Evolutionary conservation across 1,139 yeast species (phyloP), one percentile per base, ranked within the genome.

Genomic region (Yamadazyma triangularis): DNA sequence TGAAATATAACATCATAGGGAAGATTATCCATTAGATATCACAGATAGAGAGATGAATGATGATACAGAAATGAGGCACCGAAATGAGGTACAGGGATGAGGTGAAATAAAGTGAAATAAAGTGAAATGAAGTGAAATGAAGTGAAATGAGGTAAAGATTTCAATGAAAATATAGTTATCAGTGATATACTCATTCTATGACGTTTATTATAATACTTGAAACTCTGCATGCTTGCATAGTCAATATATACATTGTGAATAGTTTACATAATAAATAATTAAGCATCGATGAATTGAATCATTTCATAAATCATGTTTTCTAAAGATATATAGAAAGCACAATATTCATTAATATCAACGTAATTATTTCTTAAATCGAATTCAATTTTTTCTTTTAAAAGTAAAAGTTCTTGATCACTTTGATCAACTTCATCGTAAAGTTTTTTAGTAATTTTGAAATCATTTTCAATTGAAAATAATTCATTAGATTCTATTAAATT

Each of bases 281-380:
- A 31, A 13, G 28, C 28, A n/a, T 40, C 42, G 8, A 64, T 54
- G 36, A 56, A 65, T 28, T 60, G 60, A 59, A 66, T 59, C 21
- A 66, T 48, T 38, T 64, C 70, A 35, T 56, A 64, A 16, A 67
- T 45, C 12, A 66, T 53, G 37, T 62, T 61, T 37, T 67, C 73
- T 44, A 66, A 57, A 20, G 67, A 58, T 24, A 63, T 50, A 38
- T 65, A 67, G 39, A 67, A 65, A 1, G 70, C 63, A 54, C 73
- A 67, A 34, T 66, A 67, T 39, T 67, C 73, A 39, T 64, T 65
- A 27, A 65, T 56, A 45, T 66, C 71, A 25, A 66, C 71, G 44
- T 58, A 66, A 36, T 67, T 67, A 44, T 67, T 65, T 26, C 64
- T 50, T 37, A 66, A 59, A 37, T 66, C 72, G 34, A 64, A 67